Evolutionary conservation across 1,284 basidiomycete species (phyloP).

Genomic region (Leccinum griseonigrum): DNA sequence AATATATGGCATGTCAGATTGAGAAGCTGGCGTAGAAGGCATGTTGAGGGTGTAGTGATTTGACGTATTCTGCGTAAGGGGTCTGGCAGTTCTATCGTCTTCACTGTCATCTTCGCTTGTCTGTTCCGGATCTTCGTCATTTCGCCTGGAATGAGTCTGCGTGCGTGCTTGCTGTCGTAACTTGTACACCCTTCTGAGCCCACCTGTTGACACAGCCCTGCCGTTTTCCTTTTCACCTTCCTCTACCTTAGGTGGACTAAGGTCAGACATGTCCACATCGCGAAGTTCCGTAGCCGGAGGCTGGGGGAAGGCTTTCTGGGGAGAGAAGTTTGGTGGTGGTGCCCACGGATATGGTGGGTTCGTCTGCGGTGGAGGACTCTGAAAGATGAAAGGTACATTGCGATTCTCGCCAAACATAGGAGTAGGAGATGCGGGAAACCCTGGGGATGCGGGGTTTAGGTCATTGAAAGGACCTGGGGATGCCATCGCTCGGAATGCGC

Average conservation of each 20-base stretch:
- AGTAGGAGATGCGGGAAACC: constrained; percentile 41
- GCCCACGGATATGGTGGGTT: constrained; percentile 55
- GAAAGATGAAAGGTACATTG: constrained; percentile 70
- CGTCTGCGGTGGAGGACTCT: constrained; percentile 48
- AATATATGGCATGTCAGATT: constrained; percentile 67
- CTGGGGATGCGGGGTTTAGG: constrained; percentile 44
- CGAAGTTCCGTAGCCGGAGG: constrained; percentile 44
- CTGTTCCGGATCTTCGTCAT: constrained; percentile 39
- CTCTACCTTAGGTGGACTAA: constrained; percentile 54
- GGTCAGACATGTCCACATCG: constrained; percentile 73
- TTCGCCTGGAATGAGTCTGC: constrained; percentile 32
- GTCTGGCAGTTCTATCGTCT: constrained; percentile 36
- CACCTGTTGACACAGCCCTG: constrained; percentile 63
- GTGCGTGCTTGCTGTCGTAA: constrained; percentile 51
- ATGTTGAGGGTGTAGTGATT: constrained; percentile 82
- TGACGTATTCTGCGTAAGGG: constrained; percentile 55
- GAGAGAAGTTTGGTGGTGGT: constrained; percentile 57
- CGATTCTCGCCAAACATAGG: constrained; percentile 61
- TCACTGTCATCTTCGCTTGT: constrained; percentile 42
- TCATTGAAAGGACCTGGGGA: constrained; percentile 54
- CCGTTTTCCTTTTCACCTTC: constrained; percentile 42
- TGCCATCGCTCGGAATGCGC: constrained; percentile 10
- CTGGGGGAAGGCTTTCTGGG: constrained; percentile 56
- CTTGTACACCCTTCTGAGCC: constrained; percentile 64
- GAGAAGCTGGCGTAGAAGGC: constrained; percentile 52